These are phyloP conservation scores for Picea abies DNA, from an alignment of 83 land plant genomes.

Conservation along the genomic window DNA sequence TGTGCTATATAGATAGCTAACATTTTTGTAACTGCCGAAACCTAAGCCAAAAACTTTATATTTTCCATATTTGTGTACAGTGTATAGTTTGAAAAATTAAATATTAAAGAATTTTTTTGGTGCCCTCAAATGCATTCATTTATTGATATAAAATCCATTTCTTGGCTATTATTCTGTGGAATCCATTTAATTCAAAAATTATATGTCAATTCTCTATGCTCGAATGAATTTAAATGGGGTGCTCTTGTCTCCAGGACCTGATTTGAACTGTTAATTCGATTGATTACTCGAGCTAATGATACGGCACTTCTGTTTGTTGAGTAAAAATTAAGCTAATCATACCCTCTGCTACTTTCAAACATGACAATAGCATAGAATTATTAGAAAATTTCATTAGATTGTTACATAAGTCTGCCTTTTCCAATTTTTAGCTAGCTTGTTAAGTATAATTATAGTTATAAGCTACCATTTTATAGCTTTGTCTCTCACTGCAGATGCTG, in stretches of 20 bases:
- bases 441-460: not conserved
- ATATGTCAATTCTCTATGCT: not conserved
- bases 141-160: not conserved
- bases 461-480: not conserved
- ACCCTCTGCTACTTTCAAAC: not conserved
- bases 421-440: not conserved
- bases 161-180: not conserved
- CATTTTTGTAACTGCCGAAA: not conserved
- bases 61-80: too few relatives aligned
- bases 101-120: too few relatives aligned
- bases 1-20: not conserved
- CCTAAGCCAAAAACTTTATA: too few relatives aligned
- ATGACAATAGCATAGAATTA: not conserved
- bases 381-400: not conserved
- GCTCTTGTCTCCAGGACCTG: not conserved
- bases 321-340: too few relatives aligned
- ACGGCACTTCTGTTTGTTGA: too few relatives aligned
- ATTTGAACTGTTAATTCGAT: not conserved
- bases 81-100: too few relatives aligned
- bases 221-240: not conserved
- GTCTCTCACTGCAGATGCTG: conserved; percentile 54
- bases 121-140: too few relatives aligned
- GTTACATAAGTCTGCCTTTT: not conserved
- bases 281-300: not conserved
- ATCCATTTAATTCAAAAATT: too few relatives aligned